Evolutionary conservation across 2,329 filamentous ascomycete genomes (phyloP), one percentile per base, ranked within the genome.

Genomic region (Exophiala viscosa): DNA sequence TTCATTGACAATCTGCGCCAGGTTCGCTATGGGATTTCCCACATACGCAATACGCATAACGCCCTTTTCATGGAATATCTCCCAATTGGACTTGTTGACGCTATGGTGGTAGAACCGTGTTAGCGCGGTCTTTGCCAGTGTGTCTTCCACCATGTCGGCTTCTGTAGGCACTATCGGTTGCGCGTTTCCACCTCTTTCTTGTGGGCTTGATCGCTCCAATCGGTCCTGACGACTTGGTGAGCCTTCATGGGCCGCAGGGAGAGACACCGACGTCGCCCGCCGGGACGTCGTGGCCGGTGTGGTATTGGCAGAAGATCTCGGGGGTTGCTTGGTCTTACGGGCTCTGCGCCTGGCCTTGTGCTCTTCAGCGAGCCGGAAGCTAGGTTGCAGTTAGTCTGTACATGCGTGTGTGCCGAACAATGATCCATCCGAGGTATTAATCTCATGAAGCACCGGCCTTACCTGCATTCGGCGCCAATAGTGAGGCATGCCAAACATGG

Each of bases 11-110:
- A 54, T 39, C 14, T 48, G 38, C 9, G 35, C 41, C 6, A 54
- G 20, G 33, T 54, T 54, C 33, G 44, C 34, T 15, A 54, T 32
- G 1, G 18, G 39, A 32, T 45, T 54, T 5, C 51, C 51, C 20
- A 54, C 35, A 31, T 54, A 54, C 13, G 18, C 51, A 4, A 49
- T 36, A n/a, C 51, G 20, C 9, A 46, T 46, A 18, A 28, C 17
- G 28, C 41, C 51, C 14, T n/a, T 13, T 7, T 32, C 28, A n/a
- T 23, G 8, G n/a, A 54, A 54, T 18, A 54, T 34, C 10, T 48
- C 35, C 51, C 51, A 54, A 17, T 54, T 44, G 4, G 42, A 45
- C 7, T 18, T 44, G 14, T 23, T 33, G 32, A 54, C 23, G 8
- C 48, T 41, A 9, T 49, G 42, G 10, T 46, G 32, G 17, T 45